Evolutionary conservation across 1,284 basidiomycete genomes (phyloP), one percentile per base, ranked within the genome.

Genomic region (Mycena sp.): DNA sequence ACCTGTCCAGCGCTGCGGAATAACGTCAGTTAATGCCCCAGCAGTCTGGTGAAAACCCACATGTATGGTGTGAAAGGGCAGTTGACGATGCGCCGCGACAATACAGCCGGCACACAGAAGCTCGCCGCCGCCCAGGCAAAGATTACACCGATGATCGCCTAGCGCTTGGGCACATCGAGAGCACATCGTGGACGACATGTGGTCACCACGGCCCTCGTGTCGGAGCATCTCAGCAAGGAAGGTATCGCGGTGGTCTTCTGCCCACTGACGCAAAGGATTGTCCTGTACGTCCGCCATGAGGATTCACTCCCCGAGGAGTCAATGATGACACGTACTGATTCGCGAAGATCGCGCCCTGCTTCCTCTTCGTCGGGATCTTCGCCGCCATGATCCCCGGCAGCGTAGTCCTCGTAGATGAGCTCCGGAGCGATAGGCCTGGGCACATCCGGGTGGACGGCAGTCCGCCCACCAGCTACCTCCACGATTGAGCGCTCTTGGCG

Each of bases 1-100:
- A 3, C 72, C 72, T 22, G 67, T 69, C 72, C 70, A 73, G 22
- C 60, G 37, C 72, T 73, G 0, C 0, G n/a, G 20, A 25, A 38
- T 18, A 13, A 48, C 4, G 16, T 34, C 38, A 22, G 20, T 11
- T 10, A 9, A 30, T n/a, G 7, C 20, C 18, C 7, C 3, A 8
- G 20, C 8, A 30, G 13, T 13, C 52, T 9, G 11, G 30, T 8
- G 25, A 8, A 54, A 64, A 37, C 50, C 2, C 20, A 70, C 68
- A 62, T 70, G 30, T 3, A 62, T 46, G 4, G 41, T 37, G 20
- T 70, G 68, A 10, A 69, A 59, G 8, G 67, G 67, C 25, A 63
- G 4, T 4, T 63, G 41, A 3, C 41, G 30, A 22, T 70, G 68
- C 5, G 18, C 55, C 3, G 39, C n/a, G 9, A 63, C 41, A 20